Evolutionary conservation across 2,329 filamentous ascomycete genomes (phyloP).

Genomic region (Exophiala lecanii-corni): DNA sequence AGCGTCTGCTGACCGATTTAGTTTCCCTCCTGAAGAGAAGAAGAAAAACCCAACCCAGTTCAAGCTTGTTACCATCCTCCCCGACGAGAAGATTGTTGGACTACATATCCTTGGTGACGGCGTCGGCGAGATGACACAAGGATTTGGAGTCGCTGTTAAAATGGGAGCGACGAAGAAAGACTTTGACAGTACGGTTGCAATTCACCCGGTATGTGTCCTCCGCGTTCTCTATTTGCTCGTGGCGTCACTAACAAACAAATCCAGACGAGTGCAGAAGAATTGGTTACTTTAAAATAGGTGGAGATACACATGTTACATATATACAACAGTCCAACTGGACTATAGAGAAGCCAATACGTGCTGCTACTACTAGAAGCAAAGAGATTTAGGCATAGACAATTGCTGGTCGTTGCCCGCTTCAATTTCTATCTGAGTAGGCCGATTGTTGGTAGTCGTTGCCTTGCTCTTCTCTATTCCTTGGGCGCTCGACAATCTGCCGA

Average conservation of each 20-base stretch:
- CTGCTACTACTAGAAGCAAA: too few species aligned
- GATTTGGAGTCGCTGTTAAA: slow-evolving; percentile 69
- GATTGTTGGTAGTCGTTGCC: too few species aligned
- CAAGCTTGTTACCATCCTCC: slow-evolving; percentile 46
- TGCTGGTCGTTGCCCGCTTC: too few species aligned
- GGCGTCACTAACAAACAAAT: slow-evolving; percentile 7
- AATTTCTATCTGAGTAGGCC: too few species aligned
- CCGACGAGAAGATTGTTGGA: slow-evolving; percentile 48
- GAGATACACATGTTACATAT: too few species aligned
- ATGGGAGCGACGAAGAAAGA: slow-evolving; percentile 76
- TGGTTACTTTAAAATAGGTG: slow-evolving; percentile 37
- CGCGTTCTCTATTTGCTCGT: neutral
- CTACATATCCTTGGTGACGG: slow-evolving; percentile 46
- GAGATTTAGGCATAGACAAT: too few species aligned
- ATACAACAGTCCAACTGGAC: too few species aligned
- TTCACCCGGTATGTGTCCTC: slow-evolving; percentile 52
- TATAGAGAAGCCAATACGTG: too few species aligned
- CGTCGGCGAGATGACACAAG: slow-evolving; percentile 64
- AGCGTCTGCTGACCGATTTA: slow-evolving; percentile 28
- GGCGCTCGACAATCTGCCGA: too few species aligned
- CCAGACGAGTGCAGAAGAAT: slow-evolving; percentile 65
- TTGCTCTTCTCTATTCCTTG: too few species aligned
- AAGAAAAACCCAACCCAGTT: slow-evolving; percentile 47
- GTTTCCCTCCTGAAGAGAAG: slow-evolving; percentile 45
- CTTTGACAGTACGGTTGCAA: slow-evolving; percentile 70